Conservation (phyloP, 108 stramenopile genomes). For the Nannochloropsis gaditana region DNA sequence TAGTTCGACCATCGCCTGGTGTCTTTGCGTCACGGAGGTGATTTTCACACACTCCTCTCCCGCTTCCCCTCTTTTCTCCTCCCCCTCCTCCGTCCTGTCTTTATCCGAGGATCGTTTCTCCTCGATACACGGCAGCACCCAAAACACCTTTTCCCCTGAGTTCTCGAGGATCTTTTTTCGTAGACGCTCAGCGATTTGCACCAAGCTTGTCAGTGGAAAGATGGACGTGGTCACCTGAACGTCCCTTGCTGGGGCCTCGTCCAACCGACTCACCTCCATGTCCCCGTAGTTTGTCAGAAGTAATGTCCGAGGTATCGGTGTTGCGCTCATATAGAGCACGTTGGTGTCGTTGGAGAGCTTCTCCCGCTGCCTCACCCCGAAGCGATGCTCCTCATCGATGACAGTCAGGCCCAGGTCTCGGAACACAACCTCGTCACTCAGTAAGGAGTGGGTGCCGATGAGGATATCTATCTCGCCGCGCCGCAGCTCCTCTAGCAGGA, state of each 20-base stretch:
- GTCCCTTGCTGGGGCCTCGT: slow-evolving; percentile 31
- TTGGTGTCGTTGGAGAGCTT: slow-evolving; percentile 69
- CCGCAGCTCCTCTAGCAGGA: slow-evolving; percentile 59
- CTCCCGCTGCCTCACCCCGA: slow-evolving; percentile 87
- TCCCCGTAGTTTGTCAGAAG: slow-evolving; percentile 30
- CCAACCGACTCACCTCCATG: slow-evolving; percentile 45
- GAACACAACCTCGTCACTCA: slow-evolving; percentile 63
- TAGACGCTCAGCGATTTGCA: slow-evolving; percentile 30
- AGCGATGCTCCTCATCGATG: slow-evolving; percentile 86
- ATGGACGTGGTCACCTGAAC: slow-evolving; percentile 31
- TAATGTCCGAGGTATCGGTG: slow-evolving; percentile 87
- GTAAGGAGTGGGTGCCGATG: slow-evolving; percentile 84
- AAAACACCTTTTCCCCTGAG: slow-evolving; percentile 22
- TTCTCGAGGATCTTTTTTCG: slow-evolving; percentile 27
- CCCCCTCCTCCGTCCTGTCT: slow-evolving; percentile 21
- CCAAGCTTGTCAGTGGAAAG: slow-evolving; percentile 23
- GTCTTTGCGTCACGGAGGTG: slow-evolving; percentile 15
- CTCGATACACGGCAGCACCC: slow-evolving; percentile 39
- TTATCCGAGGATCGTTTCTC: slow-evolving; percentile 26
- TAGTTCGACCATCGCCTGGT: not conserved
- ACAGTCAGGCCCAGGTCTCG: slow-evolving; percentile 71
- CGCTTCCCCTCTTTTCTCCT: not conserved
- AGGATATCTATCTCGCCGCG: slow-evolving; percentile 58
- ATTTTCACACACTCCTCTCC: not conserved
- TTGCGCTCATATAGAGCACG: slow-evolving; percentile 85